Base-by-base conservation (phyloP, 352 stramenopile genomes). In the Phytophthora sp. region DNA sequence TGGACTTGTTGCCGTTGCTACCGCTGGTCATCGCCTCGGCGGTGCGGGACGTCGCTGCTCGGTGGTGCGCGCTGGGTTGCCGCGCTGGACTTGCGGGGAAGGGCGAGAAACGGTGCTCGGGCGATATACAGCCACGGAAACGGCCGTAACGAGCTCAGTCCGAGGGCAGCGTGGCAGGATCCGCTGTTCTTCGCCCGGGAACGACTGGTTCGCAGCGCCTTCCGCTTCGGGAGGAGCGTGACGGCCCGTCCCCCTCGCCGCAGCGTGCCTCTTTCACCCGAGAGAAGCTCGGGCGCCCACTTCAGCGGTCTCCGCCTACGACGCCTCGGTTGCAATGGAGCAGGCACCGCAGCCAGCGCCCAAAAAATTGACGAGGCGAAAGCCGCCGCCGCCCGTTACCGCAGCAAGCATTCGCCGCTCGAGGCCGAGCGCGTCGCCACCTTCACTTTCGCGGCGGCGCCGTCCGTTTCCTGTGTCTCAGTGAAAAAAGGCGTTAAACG, bases 401-500 rank as follows among this genome's bases (percentile, higher is more conserved):
- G 11, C 20, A 35, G 42, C 37, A 39, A 28, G 24, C 24, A 35
- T 38, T 32, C 31, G 35, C 5, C 13, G 35, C 35, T 42, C 35
- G 35, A 42, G 34, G n/a, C 15, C 12, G 32, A 12, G 12, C 32
- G 10, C 1, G 17, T 38, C n/a, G 20, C 28, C 15, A 10, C 24
- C n/a, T 39, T 41, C 13, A 41, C 11, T 15, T 13, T 21, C 20
- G 26, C 4, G 4, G 10, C 30, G 24, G 15, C 35, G 24, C 7
- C 50, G 10, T 23, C 13, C 9, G 61, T 64, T 69, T 54, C 27
- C 20, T 44, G 53, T 69, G 52, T 63, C 52, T 49, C 60, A 68
- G 30, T 49, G 43, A 43, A 54, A 58, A 38, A 57, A 50, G 15
- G 46, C 17, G 7, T 27, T 21, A 49, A 56, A 48, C 28, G 61